Evolutionary conservation across 352 stramenopile species (phyloP).

Genomic region (Pythium sp.): DNA sequence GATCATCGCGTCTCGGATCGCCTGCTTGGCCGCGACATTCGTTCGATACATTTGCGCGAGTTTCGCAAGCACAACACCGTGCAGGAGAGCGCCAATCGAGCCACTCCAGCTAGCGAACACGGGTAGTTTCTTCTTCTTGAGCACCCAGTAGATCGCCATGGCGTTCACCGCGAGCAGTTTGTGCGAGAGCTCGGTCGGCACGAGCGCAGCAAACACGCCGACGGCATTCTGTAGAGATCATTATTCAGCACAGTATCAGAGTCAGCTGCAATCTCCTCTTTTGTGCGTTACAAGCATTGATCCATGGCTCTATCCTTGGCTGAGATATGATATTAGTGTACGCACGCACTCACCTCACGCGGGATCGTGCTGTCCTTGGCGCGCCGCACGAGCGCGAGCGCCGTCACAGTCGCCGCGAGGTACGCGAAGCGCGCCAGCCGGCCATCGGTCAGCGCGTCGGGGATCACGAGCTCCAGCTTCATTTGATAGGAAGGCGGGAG

Average conservation of each 20-base stretch:
- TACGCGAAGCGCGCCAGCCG: conserved; percentile 17
- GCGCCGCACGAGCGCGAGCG: conserved; percentile 18
- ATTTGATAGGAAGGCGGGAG: neutral
- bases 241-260: neutral
- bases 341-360: conserved; percentile 10
- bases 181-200: conserved; percentile 63
- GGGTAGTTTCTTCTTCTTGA: conserved; percentile 37
- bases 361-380: conserved; percentile 21
- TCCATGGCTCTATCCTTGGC: neutral
- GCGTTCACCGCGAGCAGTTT: conserved; percentile 50
- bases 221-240: conserved; percentile 6
- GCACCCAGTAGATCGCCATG: conserved; percentile 39
- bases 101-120: conserved; percentile 50
- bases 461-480: conserved; percentile 20
- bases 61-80: conserved; percentile 44
- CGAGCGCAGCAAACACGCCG: conserved; percentile 4
- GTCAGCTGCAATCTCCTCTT: neutral
- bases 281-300: neutral
- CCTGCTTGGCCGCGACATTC: conserved; percentile 45
- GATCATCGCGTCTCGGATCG: conserved; percentile 40
- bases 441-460: conserved; percentile 10
- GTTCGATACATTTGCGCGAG: conserved; percentile 39
- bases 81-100: conserved; percentile 39
- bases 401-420: conserved; percentile 12
- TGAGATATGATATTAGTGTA: neutral